A percentile compares a stretch with the other conserved stretches of the same genome.
Evolutionary conservation across 1,139 yeast species (phyloP).

Genomic region (Arxiozyma bovina): DNA sequence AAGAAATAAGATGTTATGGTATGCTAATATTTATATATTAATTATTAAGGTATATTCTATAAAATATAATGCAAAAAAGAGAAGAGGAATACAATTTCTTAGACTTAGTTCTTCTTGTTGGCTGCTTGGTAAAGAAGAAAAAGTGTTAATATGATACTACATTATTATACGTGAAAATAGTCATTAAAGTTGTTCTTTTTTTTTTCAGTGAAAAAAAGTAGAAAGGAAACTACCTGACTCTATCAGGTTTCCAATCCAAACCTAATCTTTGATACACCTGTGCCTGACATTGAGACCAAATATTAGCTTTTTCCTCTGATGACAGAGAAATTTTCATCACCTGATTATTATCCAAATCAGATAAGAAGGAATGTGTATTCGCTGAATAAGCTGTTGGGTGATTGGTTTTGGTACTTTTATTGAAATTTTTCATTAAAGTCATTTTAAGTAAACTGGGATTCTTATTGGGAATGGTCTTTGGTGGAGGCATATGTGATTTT

Average conservation of each 20-base stretch:
- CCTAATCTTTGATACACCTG: constrained; percentile 48
- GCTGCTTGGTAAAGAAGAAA: background rate
- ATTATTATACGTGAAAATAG: background rate
- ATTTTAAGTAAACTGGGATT: constrained; percentile 5
- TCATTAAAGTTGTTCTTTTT: too few relatives aligned
- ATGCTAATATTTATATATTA: background rate
- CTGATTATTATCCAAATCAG: background rate
- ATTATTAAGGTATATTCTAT: background rate
- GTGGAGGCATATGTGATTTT: constrained; percentile 30
- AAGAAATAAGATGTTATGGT: background rate
- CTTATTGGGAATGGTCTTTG: constrained; percentile 22
- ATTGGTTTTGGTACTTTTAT: background rate
- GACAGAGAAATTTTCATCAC: constrained; percentile 32
- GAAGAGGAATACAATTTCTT: background rate
- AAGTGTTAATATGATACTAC: background rate
- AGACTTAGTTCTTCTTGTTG: background rate
- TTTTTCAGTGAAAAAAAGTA: background rate
- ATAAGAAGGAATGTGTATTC: constrained; percentile 4
- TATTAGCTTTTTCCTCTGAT: constrained; percentile 44
- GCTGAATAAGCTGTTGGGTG: constrained; percentile 2
- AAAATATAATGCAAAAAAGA: background rate
- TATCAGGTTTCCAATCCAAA: constrained; percentile 52
- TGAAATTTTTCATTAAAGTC: constrained; percentile 5
- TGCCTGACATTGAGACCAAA: constrained; percentile 56
- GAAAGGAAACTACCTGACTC: constrained; percentile 8